Evolutionary conservation across 2,329 filamentous ascomycete species (phyloP), one percentile per base, ranked within the genome.

Genomic region (Alternaria sp.): DNA sequence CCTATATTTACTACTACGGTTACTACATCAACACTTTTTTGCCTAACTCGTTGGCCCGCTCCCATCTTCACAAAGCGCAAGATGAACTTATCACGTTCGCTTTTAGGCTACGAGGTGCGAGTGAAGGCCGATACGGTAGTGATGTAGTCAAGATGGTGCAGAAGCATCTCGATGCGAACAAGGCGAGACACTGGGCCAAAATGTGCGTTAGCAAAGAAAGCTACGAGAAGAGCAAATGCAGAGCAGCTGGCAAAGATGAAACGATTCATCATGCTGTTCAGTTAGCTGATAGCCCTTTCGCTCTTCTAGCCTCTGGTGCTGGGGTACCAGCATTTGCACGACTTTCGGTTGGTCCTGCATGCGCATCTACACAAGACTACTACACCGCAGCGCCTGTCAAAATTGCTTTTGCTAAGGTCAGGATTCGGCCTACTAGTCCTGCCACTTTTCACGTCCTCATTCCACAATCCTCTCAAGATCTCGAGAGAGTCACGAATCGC

Each of bases 11-110:
- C 65, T 78, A 70, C 55, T 74, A 66, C 60, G 70, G 64, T 2
- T 75, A 71, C 65, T 78, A 78, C 66, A 66, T 74, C 53, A 63
- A 72, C 63, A 70, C 69, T 0, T 70, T 74, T 48, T 65, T 78
- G 3, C 71, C 74, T 0, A 4, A 57, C 7, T 63, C 65, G 1
- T 28, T 77, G 2, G 53, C 60, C 0, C 62, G 50, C 0, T 50
- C 65, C 2, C 76, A 78, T 38, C 63, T 73, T 36, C 46, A 73
- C 52, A 59, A 58, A 38, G 74, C 68, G 1, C 69, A 73, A 30
- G 75, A 78, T 48, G 61, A 63, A 18, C 71, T 78, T 9, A 57
- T 73, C 6, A 71, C 71, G 1, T 78, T 74, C 57, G 61, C 64
- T 1, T 77, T 74, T 56, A 70, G 67, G 2, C 62, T 78, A 3